Base-by-base conservation (phyloP, 1,284 basidiomycete species). In the Tilletia walkeri region DNA sequence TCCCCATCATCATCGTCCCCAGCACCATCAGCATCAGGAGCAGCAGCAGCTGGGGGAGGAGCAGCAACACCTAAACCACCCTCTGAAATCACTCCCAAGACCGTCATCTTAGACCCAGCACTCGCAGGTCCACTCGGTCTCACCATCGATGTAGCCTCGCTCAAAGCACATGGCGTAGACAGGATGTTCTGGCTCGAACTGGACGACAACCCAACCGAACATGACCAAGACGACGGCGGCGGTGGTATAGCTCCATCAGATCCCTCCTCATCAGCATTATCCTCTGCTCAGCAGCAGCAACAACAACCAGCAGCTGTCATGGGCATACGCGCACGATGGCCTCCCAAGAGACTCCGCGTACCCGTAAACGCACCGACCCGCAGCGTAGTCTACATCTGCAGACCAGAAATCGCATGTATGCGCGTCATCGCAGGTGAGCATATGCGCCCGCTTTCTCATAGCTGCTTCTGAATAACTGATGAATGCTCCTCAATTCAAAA, bases 111-210 rank as follows among this genome's bases (percentile, higher is more conserved):
- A 3, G 94, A 98, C 78, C 87, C 92, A 1, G 87, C 89, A 2
- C 86, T 99, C 10, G 92, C 94, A 1, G 95, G 95, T 0, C 95
- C 95, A 0, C 86, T 99, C 4, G 94, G 95, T 1, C 88, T 99
- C 18, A 89, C 99, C 36, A 94, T 92, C 1, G 95, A 99, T 80
- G 93, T 98, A 0, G 89, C 93, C 1, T 85, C 94, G 24, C 86
- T 99, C 71, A 96, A 97, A 89, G 92, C 97, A 83, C 95, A 98
- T 88, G 95, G 94, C 3, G 94, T 99, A 3, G 95, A 98, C 86
- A 96, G 96, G 86, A 95, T 99, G 91, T 97, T 96, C 85, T 99
- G 96, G 96, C 89, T 99, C 36, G 59, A 63, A n/a, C 59, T 63
- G 36, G 59, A 63, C 59, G 96, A 99, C 56, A 70, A 75, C 6